Conservation (phyloP, 768 basidiomycete species). For the Amanita rimosa region DNA sequence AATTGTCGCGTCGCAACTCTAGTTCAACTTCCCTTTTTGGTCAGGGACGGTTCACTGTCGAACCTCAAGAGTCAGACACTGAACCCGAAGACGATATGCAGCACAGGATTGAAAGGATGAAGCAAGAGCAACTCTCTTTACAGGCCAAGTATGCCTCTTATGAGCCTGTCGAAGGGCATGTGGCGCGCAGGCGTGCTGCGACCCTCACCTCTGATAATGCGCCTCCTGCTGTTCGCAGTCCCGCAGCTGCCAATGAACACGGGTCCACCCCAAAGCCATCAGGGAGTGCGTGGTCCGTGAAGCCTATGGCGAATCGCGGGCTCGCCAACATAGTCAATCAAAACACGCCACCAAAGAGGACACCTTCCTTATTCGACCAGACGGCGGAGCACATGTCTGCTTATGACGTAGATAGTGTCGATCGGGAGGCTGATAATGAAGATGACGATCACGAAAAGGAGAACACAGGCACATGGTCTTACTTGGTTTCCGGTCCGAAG, state of each 20-base stretch:
- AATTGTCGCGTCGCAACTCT: conserved; percentile 13
- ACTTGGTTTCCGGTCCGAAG: background rate
- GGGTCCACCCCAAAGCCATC: background rate
- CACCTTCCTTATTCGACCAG: background rate
- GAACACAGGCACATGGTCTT: background rate
- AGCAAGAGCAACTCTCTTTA: conserved; percentile 3
- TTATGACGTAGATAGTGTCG: background rate
- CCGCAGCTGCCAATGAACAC: background rate
- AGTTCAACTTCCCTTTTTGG: background rate
- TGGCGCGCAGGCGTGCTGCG: background rate
- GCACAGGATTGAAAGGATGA: conserved; percentile 2
- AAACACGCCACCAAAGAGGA: background rate
- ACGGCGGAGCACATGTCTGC: background rate
- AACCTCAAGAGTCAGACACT: background rate
- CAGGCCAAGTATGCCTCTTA: conserved; percentile 2
- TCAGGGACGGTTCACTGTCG: background rate
- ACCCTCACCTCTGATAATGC: conserved; percentile 1
- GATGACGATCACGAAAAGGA: conserved; percentile 6
- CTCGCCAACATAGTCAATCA: background rate
- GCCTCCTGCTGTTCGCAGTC: background rate
- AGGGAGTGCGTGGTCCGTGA: conserved; percentile 1
- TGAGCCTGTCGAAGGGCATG: background rate
- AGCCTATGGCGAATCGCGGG: background rate
- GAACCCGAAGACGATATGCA: conserved; percentile 1
- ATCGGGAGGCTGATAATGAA: background rate